Evolutionary conservation across 164 flowering plant genomes (phyloP).

Genomic region (Chloranthus sessilifolius): DNA sequence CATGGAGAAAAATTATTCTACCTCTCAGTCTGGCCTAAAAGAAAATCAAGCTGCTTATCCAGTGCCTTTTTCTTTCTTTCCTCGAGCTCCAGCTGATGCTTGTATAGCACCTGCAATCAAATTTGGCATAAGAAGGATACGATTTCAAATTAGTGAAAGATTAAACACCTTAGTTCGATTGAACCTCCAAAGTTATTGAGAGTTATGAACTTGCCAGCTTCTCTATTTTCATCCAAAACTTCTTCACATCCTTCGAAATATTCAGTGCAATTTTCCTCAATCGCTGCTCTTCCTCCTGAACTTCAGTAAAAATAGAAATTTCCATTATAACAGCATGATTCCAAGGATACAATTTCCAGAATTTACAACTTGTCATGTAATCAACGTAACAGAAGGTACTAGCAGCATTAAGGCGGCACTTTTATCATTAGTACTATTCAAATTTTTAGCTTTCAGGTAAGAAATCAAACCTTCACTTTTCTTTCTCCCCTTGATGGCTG

Average conservation of each 20-base stretch:
- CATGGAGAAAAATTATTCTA: constrained; percentile 13
- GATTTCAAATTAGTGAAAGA: neutral
- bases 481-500: constrained; percentile 94
- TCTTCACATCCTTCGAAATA: constrained; percentile 95
- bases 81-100: constrained; percentile 91
- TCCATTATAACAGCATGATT: neutral
- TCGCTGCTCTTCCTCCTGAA: constrained; percentile 91
- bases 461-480: constrained; percentile 72
- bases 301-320: constrained; percentile 10
- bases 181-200: constrained; percentile 5
- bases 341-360: neutral
- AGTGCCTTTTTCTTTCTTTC: constrained; percentile 87
- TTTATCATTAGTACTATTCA: too few relatives aligned
- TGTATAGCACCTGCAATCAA: constrained; percentile 73
- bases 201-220: constrained; percentile 66
- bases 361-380: neutral
- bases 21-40: constrained; percentile 99
- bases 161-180: neutral
- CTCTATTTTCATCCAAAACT: constrained; percentile 96
- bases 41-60: constrained; percentile 96
- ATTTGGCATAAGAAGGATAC: constrained; percentile 3
- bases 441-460: too few relatives aligned
- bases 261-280: constrained; percentile 82
- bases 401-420: too few relatives aligned
- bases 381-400: constrained; percentile 1